Base-by-base conservation (phyloP, 2,329 filamentous ascomycete species). In the Anthostomella pinea region DNA sequence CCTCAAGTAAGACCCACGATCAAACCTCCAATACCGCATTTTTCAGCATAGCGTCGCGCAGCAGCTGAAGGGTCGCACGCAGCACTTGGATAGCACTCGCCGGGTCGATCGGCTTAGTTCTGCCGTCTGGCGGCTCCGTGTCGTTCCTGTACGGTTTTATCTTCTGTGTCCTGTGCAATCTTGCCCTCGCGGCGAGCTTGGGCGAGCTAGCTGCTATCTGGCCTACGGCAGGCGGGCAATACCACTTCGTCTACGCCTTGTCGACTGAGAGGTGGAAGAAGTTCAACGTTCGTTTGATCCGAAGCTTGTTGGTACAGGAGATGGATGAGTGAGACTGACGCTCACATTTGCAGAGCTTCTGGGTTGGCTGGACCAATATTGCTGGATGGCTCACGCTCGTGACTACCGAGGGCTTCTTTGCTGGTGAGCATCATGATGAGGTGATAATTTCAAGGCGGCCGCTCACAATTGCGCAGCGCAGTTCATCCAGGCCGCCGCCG, bases 201-300 rank as follows among this genome's bases (percentile, higher is more conserved):
- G 68, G 64, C 2, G 68, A 70, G 38, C 47, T 71, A 3, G 59
- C 63, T 0, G 62, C 65, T 2, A 63, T 70, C 27, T 72, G 66
- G 64, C 68, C 67, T 0, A 72, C 68, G 0, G 65, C 67, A 0
- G 68, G 67, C 6, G 68, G 68, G 1, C 68, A 71, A 29, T 70
- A 70, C 49, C 65, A 70, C 32, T 68, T 67, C 17, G 64, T 65
- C 3, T 67, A 65, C 42, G 63, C 65, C 0, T 33, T 69, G 7
- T 66, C 59, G 18, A 59, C 60, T 3, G 55, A 64, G 0, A 49
- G 45, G 13, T 69, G 66, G 65, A 64, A 55, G 32, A 63, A 56
- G 21, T 36, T 54, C 0, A 58, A 64, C 55, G 65, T 66, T 37
- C 17, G 51, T 37, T 17, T 2, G 1, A 7, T 8, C 13, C 24